Evolutionary conservation across 1,139 yeast genomes (phyloP), one percentile per base, ranked within the genome.

Genomic region (Williopsis jadinii): DNA sequence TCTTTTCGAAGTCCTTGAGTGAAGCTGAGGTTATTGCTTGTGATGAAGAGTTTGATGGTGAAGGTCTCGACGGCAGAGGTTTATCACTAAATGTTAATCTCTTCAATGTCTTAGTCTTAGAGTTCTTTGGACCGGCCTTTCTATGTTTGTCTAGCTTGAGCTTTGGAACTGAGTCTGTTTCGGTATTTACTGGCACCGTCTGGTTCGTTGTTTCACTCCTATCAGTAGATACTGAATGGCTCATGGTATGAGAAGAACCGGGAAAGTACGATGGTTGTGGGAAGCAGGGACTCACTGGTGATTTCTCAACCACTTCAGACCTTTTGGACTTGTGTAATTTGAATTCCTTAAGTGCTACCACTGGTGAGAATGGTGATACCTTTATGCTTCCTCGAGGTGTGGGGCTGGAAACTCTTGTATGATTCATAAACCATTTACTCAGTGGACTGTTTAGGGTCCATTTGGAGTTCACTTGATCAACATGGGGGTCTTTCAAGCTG

Each of bases 361-460:
- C 42, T 11, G 56, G 55, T 1, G 55, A 49, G 37, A 45, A 41
- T 8, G 48, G 49, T 30, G 40, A 36, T 5, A 56, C 51, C 26
- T 52, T 51, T 24, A 51, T 32, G 32, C 53, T 49, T 14, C 50
- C 53, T 9, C 44, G 40, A 2, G 54, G 41, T 8, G 30, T 40
- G 11, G 36, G 40, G 28, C 30, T 36, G 0, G 47, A 43, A 0
- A 38, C 44, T 9, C 40, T 39, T 5, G 52, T 43, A 11, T 43
- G 49, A 31, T 48, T 51, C 9, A 41, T 46, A 38, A 55, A 55
- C 57, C 57, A 55, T 34, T 40, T 52, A 26, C 55, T 51, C 32
- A 55, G 35, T 9, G 59, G 59, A 1, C 57, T 50, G 37, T 46
- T 51, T 35, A 53, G 29, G 32, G 42, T 46, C 54, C 57, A 53